Evolutionary conservation across 768 basidiomycete species (phyloP).

Genomic region (Coprinellus aureogranulatus): DNA sequence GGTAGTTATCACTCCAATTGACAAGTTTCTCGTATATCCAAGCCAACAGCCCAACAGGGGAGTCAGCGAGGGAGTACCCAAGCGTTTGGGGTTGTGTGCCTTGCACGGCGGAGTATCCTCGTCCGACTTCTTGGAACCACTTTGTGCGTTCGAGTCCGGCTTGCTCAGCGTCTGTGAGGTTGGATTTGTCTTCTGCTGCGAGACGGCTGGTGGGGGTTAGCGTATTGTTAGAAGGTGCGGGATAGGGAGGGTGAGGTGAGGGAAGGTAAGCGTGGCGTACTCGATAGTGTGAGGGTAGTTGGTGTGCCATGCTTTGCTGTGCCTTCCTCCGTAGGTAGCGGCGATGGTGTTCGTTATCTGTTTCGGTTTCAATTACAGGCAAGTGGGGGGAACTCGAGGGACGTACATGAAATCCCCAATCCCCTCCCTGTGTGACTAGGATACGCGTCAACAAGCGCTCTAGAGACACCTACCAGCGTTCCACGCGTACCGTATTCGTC

Average conservation of each 20-base stretch:
- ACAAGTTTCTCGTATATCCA: conserved; percentile 54
- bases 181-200: conserved; percentile 7
- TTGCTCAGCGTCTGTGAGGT: conserved; percentile 31
- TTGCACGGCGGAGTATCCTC: conserved; percentile 40
- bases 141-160: conserved; percentile 28
- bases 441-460: no score
- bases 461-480: not conserved
- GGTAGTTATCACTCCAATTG: conserved; percentile 47
- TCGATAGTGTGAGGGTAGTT: conserved; percentile 40
- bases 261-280: not conserved
- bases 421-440: conserved; percentile 29
- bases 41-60: conserved; percentile 52
- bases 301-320: conserved; percentile 53
- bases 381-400: not conserved
- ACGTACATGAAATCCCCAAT: conserved; percentile 20
- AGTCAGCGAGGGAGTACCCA: conserved; percentile 55
- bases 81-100: conserved; percentile 51
- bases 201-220: no score
- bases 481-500: conserved; percentile 39
- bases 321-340: conserved; percentile 29
- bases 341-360: conserved; percentile 29
- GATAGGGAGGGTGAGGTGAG: no score
- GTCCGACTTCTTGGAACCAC: conserved; percentile 26
- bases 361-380: no score
- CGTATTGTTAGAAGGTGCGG: no score